Base-by-base conservation (phyloP, 768 basidiomycete species). In the Amanita polypyramis region DNA sequence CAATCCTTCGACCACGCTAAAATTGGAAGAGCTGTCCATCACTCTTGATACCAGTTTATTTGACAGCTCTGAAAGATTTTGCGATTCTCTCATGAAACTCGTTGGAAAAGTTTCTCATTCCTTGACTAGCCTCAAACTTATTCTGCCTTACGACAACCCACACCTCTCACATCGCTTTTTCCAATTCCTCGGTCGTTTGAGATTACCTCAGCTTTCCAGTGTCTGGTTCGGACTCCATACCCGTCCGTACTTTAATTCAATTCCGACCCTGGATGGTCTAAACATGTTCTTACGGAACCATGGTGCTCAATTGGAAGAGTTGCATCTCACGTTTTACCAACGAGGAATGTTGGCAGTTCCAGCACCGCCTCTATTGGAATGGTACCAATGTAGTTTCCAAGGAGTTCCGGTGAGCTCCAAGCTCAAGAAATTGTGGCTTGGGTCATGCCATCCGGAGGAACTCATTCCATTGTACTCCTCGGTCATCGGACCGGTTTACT, bases 241-340 rank as follows among this genome's bases (percentile, higher is more conserved):
- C 0, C 44, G 44, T 2, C 44, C 44, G 1, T 25, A 45, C 23
- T 45, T 36, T 15, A 23, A 21, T n/a, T n/a, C 35, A 0, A 33
- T 36, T 9, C 44, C 44, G 20, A 36, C 25, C 34, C 12, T 45
- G 34, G 34, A 36, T 27, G 44, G 44, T 12, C 14, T 45, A 7
- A 45, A 45, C 35, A 34, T 45, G 34, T 45, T 45, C 44, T 34
- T 45, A 19, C 33, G 33, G 14, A 45, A 36, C 20, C 44, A 45
- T 23, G 44, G 34, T 1, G 34, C 44, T 5, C 44, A 45, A 14
- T 7, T 45, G 23, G 20, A 27, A 11, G 44, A 45, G 23, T 17
- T 45, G 9, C 44, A 45, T 36, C 44, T 45, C 34, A 45, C 44
- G 44, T 45, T 45, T 25, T 34, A 34, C 23, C 44, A 45, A 36